Conservation (phyloP, 2,329 filamentous ascomycete genomes). For the Pezizomycotina sp. region DNA sequence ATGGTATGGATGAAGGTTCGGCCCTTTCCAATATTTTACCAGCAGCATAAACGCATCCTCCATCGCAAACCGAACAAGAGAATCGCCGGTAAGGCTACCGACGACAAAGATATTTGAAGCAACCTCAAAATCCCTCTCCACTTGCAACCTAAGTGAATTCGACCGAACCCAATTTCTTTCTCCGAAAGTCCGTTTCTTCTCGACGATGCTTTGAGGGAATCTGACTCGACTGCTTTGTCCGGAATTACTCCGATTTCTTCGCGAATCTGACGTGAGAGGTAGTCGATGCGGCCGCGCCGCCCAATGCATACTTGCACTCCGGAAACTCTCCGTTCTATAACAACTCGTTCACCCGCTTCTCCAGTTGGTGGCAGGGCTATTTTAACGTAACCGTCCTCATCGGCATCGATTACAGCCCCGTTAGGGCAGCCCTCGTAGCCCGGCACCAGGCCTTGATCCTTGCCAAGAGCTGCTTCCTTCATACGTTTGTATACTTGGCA, state of each 20-base stretch:
- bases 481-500: conserved; percentile 43
- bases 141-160: conserved; percentile 38
- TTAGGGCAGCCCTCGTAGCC: conserved; percentile 22
- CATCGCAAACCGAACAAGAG: conserved; percentile 42
- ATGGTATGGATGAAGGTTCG: no score
- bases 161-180: conserved; percentile 33
- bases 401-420: conserved; percentile 25
- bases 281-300: conserved; percentile 38
- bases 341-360: conserved; percentile 29
- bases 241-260: conserved; percentile 32
- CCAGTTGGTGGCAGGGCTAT: conserved; percentile 6
- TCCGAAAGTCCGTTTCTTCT: conserved; percentile 8
- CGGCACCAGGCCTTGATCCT: conserved; percentile 9
- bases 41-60: conserved; percentile 41
- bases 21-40: conserved; percentile 31
- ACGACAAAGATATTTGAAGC: conserved; percentile 39
- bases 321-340: conserved; percentile 33
- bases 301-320: conserved; percentile 41
- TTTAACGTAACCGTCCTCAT: conserved; percentile 30
- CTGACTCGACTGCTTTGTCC: conserved; percentile 5
- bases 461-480: conserved; percentile 35
- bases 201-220: background rate
- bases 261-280: conserved; percentile 34
- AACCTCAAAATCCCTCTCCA: conserved; percentile 38
- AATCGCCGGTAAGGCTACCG: conserved; percentile 44